These are phyloP conservation scores for Coemansia sp. DNA, from an alignment of 192 early-diverging fungal species.

Conservation along the genomic window DNA sequence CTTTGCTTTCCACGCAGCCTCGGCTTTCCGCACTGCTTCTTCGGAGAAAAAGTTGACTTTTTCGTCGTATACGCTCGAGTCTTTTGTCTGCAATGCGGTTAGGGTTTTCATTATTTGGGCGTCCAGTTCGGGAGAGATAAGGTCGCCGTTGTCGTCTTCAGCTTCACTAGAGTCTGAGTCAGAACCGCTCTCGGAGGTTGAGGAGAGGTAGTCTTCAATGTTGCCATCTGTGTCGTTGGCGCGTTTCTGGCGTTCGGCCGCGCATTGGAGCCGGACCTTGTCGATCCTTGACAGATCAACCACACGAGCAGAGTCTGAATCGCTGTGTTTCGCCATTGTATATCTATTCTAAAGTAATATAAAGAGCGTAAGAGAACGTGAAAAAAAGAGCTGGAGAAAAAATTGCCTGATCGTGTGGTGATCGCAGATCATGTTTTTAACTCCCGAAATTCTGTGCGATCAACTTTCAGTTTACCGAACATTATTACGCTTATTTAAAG, in stretches of 20 bases:
- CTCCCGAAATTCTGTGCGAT: no score
- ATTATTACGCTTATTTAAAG: no score
- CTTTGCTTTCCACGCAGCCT: conserved; percentile 42
- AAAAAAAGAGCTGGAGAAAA: no score
- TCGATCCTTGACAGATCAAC: conserved; percentile 32
- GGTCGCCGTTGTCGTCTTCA: conserved; percentile 76
- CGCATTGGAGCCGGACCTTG: conserved; percentile 45
- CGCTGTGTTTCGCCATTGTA: neutral
- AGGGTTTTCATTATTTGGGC: conserved; percentile 94
- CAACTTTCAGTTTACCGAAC: no score
- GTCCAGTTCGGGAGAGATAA: conserved; percentile 88
- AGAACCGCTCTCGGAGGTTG: conserved; percentile 1
- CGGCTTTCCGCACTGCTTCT: conserved; percentile 34
- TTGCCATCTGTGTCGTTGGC: conserved; percentile 42
- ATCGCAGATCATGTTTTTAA: no score
- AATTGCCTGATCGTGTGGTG: no score
- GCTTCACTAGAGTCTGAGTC: conserved; percentile 56
- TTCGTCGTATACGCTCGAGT: conserved; percentile 81
- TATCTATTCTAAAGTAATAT: no score
- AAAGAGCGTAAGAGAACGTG: no score
- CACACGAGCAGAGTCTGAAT: neutral
- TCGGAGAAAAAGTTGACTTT: conserved; percentile 74
- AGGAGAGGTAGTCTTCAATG: conserved; percentile 40
- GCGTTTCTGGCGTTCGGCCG: conserved; percentile 43
- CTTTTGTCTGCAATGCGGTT: conserved; percentile 69